A percentile compares a stretch with the other conserved stretches of the same genome.
Conservation (phyloP, 2,329 filamentous ascomycete species). For the Hysterium pulicare region DNA sequence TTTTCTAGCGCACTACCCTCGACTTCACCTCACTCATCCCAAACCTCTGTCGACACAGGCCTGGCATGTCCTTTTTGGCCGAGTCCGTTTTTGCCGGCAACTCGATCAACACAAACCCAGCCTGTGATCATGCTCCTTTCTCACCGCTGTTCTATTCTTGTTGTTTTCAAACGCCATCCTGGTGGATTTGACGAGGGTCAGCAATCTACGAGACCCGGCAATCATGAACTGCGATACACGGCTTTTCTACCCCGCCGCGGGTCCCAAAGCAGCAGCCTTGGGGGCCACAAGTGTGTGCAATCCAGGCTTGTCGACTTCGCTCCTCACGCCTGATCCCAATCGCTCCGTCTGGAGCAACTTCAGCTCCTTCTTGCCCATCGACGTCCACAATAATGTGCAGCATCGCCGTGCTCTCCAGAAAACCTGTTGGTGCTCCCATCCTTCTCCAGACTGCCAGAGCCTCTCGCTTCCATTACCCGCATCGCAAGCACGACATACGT, state of each 20-base stretch:
- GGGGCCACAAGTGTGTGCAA: slow-evolving; percentile 12
- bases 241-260: slow-evolving; percentile 16
- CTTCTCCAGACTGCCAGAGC: too few species aligned
- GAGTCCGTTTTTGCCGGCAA: slow-evolving; percentile 23
- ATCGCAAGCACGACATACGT: slow-evolving; percentile 35
- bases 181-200: slow-evolving; percentile 14
- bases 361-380: too few species aligned
- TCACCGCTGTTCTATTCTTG: slow-evolving; percentile 37
- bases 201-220: slow-evolving; percentile 21
- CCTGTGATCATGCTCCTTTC: slow-evolving; percentile 5
- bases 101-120: slow-evolving; percentile 10
- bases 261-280: slow-evolving; percentile 18
- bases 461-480: slow-evolving; percentile 26
- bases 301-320: too few species aligned
- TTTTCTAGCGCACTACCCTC: slow-evolving; percentile 30
- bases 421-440: background rate
- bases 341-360: slow-evolving; percentile 11
- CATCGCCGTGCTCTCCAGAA: slow-evolving; percentile 14
- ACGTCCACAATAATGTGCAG: slow-evolving; percentile 7
- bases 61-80: background rate
- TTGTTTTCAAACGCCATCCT: slow-evolving; percentile 6
- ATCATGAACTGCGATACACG: slow-evolving; percentile 20
- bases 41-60: slow-evolving; percentile 15
- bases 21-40: slow-evolving; percentile 9
- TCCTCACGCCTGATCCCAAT: slow-evolving; percentile 12